Evolutionary conservation across 225 moss, liverwort and hornwort species (phyloP).

Genomic region (Marchantia polymorpha): DNA sequence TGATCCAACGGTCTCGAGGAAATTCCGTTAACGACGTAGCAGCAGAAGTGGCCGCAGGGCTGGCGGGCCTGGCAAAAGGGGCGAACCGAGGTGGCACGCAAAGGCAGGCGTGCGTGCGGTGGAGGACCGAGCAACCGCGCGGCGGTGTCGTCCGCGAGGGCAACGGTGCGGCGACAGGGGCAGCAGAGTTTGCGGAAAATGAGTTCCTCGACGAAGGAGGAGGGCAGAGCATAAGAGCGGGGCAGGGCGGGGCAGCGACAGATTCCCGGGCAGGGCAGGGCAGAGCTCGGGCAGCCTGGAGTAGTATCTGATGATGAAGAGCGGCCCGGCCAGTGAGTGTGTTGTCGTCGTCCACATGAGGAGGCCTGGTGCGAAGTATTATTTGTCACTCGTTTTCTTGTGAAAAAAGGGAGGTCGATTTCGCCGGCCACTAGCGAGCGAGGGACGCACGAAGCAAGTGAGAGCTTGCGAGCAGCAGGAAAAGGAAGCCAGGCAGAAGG

Average conservation of each 20-base stretch:
- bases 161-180: background rate
- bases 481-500: too few species aligned
- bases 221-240: background rate
- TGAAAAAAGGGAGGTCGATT: slow-evolving; percentile 2
- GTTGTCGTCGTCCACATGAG: slow-evolving; percentile 9
- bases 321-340: background rate
- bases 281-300: background rate
- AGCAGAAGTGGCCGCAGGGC: background rate
- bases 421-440: background rate
- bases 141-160: background rate
- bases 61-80: background rate
- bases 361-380: background rate
- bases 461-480: background rate
- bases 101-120: background rate
- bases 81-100: background rate
- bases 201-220: background rate
- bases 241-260: background rate
- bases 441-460: too few species aligned
- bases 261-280: background rate
- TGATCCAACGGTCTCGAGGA: background rate
- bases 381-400: slow-evolving; percentile 12
- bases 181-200: background rate
- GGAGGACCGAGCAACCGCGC: slow-evolving; percentile 8
- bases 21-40: background rate
- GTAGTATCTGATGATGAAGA: slow-evolving; percentile 7